Percentiles rank a stretch among this genome's conserved stretches.
These are phyloP conservation scores for Serendipita sp. DNA, from an alignment of 768 basidiomycete species.

Conservation along the genomic window DNA sequence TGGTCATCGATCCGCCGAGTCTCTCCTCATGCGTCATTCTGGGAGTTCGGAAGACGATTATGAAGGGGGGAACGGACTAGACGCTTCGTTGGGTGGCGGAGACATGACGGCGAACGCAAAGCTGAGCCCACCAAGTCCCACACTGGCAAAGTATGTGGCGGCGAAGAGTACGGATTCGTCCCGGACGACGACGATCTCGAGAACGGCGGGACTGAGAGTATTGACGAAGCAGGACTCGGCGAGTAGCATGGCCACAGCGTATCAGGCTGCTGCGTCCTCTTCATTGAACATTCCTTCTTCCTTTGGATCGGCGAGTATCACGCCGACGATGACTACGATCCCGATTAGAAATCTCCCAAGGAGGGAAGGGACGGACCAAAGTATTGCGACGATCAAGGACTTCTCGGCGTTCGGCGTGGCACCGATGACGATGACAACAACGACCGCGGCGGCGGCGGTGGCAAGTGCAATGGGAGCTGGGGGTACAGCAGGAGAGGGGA, in stretches of 20 bases:
- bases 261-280: background rate
- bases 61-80: background rate
- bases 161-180: conserved; percentile 3
- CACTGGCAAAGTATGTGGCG: conserved; percentile 1
- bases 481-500: background rate
- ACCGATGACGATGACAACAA: too few species aligned
- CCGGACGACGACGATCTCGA: background rate
- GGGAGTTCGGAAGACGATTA: background rate
- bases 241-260: background rate
- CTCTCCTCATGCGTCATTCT: background rate
- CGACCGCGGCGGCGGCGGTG: too few species aligned
- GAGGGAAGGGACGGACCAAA: background rate
- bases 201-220: background rate
- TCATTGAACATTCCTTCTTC: background rate
- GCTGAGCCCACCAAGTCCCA: background rate
- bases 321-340: background rate
- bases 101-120: background rate
- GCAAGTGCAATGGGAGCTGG: background rate
- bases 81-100: background rate
- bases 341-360: background rate
- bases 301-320: background rate
- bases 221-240: conserved; percentile 1
- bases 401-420: too few species aligned
- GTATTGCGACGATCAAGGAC: too few species aligned
- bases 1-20: background rate